These are phyloP conservation scores for Mycena citricolor DNA, from an alignment of 1,284 basidiomycete genomes.

Conservation along the genomic window DNA sequence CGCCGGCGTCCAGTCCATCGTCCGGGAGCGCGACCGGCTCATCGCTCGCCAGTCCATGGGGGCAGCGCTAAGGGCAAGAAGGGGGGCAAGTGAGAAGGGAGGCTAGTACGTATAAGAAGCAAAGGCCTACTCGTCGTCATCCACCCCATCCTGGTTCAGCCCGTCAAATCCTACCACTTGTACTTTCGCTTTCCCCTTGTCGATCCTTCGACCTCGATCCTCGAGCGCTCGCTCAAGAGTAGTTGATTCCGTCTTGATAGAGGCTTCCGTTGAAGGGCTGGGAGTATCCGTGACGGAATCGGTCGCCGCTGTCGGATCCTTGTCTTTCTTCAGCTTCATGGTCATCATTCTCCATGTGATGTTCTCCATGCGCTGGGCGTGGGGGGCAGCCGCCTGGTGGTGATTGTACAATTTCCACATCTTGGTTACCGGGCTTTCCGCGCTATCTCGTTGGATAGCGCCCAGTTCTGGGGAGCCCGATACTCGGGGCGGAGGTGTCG, in stretches of 20 bases:
- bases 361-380: conserved; percentile 96
- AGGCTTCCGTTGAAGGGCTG: conserved; percentile 22
- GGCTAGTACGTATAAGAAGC: conserved; percentile 27
- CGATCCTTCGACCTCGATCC: conserved; percentile 67
- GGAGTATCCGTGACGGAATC: conserved; percentile 13
- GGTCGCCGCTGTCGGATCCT: conserved; percentile 36
- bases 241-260: conserved; percentile 20
- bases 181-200: conserved; percentile 74
- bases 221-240: conserved; percentile 27
- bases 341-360: conserved; percentile 99
- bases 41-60: conserved; percentile 94
- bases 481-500: conserved; percentile 13
- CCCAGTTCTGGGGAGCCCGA: conserved; percentile 69
- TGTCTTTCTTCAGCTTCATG: conserved; percentile 85
- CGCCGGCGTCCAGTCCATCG: conserved; percentile 80
- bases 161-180: conserved; percentile 80
- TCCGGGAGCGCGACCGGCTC: conserved; percentile 89
- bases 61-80: conserved; percentile 42
- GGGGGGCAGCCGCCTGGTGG: conserved; percentile 83
- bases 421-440: conserved; percentile 52
- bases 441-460: conserved; percentile 5
- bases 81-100: conserved; percentile 8
- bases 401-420: conserved; percentile 97
- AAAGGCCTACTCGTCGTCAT: conserved; percentile 76
- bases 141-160: conserved; percentile 62